These are phyloP conservation scores for Penicillium chermesinum DNA, from an alignment of 495 filamentous ascomycete species.

Conservation along the genomic window DNA sequence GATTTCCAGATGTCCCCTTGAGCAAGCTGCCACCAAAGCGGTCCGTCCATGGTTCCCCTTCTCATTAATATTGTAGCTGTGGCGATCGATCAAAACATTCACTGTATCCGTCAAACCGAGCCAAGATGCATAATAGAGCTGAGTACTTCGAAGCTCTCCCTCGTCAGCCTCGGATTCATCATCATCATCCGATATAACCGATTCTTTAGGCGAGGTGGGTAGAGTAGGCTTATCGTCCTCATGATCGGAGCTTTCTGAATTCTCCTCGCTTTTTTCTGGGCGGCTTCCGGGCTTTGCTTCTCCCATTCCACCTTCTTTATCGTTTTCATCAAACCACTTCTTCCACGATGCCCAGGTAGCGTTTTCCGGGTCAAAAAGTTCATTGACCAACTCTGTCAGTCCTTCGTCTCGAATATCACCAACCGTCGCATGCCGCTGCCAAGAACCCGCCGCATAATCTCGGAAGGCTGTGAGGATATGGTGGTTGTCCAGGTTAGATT, in stretches of 20 bases:
- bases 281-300: neutral
- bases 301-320: neutral
- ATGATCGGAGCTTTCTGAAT: too few species aligned
- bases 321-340: conserved; percentile 2
- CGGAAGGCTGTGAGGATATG: neutral
- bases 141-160: neutral
- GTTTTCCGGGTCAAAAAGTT: neutral
- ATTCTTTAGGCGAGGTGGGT: too few species aligned
- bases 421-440: neutral
- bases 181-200: neutral
- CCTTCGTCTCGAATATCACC: neutral
- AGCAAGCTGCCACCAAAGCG: neutral
- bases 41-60: neutral
- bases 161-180: neutral
- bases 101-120: neutral
- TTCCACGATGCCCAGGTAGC: conserved; percentile 2
- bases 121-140: conserved; percentile 2
- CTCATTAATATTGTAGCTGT: neutral
- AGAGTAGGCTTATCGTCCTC: too few species aligned
- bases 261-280: neutral
- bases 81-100: neutral
- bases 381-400: neutral
- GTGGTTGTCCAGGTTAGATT: neutral
- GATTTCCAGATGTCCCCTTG: neutral
- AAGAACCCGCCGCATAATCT: conserved; percentile 1